phyloP scores from a whole-genome alignment of 306 rosid species.

The Ormosia semicastrata region DNA sequence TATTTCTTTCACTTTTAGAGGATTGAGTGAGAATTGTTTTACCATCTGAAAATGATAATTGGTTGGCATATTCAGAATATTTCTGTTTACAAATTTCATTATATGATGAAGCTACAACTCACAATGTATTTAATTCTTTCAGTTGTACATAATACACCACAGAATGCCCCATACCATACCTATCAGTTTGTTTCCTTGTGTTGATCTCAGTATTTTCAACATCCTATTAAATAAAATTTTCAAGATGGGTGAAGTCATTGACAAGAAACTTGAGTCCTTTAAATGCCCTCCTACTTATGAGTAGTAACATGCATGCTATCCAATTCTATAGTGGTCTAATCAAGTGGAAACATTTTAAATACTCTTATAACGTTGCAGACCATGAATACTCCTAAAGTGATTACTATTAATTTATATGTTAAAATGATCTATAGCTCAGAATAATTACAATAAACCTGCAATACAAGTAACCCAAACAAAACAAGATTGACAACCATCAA shows the following conservation, averaged over 20 bases:
- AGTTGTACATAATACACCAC: neutral
- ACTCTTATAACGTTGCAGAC: too few species aligned
- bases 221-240: neutral
- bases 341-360: too few species aligned
- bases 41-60: neutral
- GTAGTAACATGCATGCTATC: neutral
- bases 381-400: too few species aligned
- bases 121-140: neutral
- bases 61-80: constrained; percentile 8
- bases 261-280: neutral
- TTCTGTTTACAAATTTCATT: neutral
- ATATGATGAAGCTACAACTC: neutral
- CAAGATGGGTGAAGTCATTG: neutral
- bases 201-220: neutral
- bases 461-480: too few species aligned
- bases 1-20: neutral
- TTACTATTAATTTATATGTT: too few species aligned
- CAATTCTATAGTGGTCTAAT: neutral
- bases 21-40: constrained; percentile 1
- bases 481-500: too few species aligned
- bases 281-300: neutral
- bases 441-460: too few species aligned
- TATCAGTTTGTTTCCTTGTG: neutral
- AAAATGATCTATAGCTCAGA: too few species aligned
- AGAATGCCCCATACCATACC: neutral